Conservation (phyloP, 495 filamentous ascomycete species). For the Cenococcum geophilum region DNA sequence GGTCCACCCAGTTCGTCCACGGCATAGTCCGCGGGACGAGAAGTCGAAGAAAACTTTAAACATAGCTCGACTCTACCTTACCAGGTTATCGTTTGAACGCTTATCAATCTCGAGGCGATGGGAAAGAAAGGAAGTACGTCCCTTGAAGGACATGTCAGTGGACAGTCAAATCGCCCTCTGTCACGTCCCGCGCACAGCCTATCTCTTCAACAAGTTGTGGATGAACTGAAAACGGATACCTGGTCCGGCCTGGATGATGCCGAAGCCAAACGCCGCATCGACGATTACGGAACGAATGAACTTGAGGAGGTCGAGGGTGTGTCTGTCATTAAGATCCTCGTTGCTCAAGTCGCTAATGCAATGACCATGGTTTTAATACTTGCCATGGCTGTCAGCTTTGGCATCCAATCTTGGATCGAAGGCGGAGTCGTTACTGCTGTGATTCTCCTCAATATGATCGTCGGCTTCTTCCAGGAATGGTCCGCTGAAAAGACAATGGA, state of each 20-base stretch:
- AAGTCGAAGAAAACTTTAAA: no score
- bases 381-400: slow-evolving; percentile 78
- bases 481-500: slow-evolving; percentile 83
- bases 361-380: slow-evolving; percentile 71
- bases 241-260: slow-evolving; percentile 54
- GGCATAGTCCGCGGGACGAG: no score
- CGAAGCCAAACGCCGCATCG: slow-evolving; percentile 52
- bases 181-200: slow-evolving; percentile 62
- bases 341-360: slow-evolving; percentile 60
- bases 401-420: slow-evolving; percentile 73
- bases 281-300: slow-evolving; percentile 56
- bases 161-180: slow-evolving; percentile 50
- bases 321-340: slow-evolving; percentile 51
- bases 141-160: slow-evolving; percentile 43
- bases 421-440: slow-evolving; percentile 76
- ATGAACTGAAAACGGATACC: slow-evolving; percentile 53
- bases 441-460: slow-evolving; percentile 70
- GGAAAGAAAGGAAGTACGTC: slow-evolving; percentile 29
- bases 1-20: no score
- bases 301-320: slow-evolving; percentile 55
- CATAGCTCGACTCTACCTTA: no score
- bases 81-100: no score
- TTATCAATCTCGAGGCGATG: no score
- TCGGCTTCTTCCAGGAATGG: slow-evolving; percentile 79
- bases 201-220: slow-evolving; percentile 46